Base-by-base conservation (phyloP, 805 yeast species). In the Metschnikowia santaceciliae region DNA sequence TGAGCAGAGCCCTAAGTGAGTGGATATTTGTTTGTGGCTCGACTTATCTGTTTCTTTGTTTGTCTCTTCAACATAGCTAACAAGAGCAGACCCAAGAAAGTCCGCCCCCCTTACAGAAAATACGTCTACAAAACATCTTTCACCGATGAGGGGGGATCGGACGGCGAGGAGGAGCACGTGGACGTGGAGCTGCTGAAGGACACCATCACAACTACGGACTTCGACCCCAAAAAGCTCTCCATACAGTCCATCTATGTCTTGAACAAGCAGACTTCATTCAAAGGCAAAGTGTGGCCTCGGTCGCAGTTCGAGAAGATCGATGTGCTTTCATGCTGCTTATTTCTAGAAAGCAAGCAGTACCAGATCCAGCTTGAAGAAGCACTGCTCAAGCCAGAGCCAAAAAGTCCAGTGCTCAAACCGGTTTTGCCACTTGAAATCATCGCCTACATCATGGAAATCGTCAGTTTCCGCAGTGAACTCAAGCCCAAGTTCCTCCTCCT, bases 81-180 rank as follows among this genome's bases (percentile, higher is more conserved):
- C 69, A 90, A 90, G 68, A 71, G 91, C 62, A 79, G 97, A 65
- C 90, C 96, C 10, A 86, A 86, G 75, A 86, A 90, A 75, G 74
- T 79, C 43, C 83, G 84, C 55, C 90, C 90, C 50, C 90, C 91
- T 5, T 90, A 88, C 69, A 78, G 83, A 67, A 79, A 84, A 66
- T 89, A 88, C 65, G 90, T 79, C 42, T 82, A 81, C 58, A 76
- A 80, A 32, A 73, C 76, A 26, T 66, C 60, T 55, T 62, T 58
- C 46, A 61, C 65, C 5, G 63, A 58, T 33, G 60, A 51, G 20
- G 55, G 42, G 63, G 47, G 47, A 11, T 63, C 48, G 63, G 65
- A 36, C 13, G n/a, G 32, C 2, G 53, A 40, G 17, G 43, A 32
- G 6, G 49, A 30, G 1, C 4, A 26, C 11, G 30, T 26, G 30